Percentiles rank a stretch among this genome's conserved stretches.
These are phyloP conservation scores for Harringtonia aguacate DNA, from an alignment of 2,329 filamentous ascomycete species.

Conservation along the genomic window DNA sequence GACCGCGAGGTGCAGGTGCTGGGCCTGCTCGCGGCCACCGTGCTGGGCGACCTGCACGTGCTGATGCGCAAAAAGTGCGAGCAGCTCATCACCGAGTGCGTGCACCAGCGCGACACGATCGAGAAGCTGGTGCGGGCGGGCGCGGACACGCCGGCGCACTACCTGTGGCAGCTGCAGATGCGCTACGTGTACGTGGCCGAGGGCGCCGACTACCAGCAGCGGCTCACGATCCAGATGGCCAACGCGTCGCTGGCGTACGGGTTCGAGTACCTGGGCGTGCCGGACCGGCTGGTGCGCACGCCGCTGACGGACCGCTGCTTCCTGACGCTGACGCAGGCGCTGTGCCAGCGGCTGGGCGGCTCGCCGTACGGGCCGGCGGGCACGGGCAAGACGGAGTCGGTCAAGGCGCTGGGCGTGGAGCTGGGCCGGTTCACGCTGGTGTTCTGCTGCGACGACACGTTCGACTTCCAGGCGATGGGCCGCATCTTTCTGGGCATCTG, in stretches of 20 bases:
- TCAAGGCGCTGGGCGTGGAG: constrained; percentile 94
- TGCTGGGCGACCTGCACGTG: constrained; percentile 78
- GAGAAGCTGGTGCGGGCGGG: constrained; percentile 70
- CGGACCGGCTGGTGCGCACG: constrained; percentile 90
- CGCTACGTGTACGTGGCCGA: constrained; percentile 81
- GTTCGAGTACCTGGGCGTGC: constrained; percentile 95
- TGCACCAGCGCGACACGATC: constrained; percentile 91
- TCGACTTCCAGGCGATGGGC: constrained; percentile 99
- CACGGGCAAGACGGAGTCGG: constrained; percentile 97
- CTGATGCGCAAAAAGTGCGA: constrained; percentile 94
- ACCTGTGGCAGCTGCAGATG: constrained; percentile 94
- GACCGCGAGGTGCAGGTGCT: constrained; percentile 79
- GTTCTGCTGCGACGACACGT: constrained; percentile 99
- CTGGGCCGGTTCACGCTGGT: constrained; percentile 96
- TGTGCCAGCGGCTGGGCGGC: constrained; percentile 89
- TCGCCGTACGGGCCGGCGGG: constrained; percentile 96
- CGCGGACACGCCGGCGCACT: constrained; percentile 67
- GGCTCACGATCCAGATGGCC: constrained; percentile 88
- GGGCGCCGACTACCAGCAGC: constrained; percentile 70
- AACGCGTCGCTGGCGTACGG: constrained; percentile 93
- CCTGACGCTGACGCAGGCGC: constrained; percentile 89
- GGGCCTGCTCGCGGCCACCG: constrained; percentile 74
- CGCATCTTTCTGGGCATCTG: constrained; percentile 99
- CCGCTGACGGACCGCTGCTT: constrained; percentile 97
- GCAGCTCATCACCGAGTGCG: constrained; percentile 96